Percentiles rank a stretch among this genome's conserved stretches.
phyloP scores from a whole-genome alignment of 1,284 basidiomycete species.

The Fomitopsis palustris region DNA sequence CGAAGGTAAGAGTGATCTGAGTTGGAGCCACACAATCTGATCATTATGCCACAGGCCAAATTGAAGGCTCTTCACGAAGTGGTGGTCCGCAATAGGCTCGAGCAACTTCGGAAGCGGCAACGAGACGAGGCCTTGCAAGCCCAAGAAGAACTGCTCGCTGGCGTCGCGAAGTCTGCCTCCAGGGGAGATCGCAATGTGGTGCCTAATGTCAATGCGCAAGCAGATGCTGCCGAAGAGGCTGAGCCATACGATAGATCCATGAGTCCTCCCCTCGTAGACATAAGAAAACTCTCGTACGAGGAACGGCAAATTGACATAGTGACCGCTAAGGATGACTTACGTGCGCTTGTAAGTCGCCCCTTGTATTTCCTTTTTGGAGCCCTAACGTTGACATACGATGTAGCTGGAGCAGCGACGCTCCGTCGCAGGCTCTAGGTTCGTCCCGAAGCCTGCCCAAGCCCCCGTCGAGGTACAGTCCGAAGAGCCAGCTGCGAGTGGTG shows the following conservation, averaged over 20 bases:
- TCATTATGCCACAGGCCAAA: conserved; percentile 59
- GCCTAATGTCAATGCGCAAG: conserved; percentile 36
- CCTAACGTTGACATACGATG: background rate
- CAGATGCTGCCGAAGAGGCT: conserved; percentile 51
- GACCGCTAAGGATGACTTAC: conserved; percentile 62
- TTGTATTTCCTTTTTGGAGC: background rate
- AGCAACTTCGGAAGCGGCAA: conserved; percentile 93
- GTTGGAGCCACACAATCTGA: background rate
- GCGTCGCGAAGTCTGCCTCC: conserved; percentile 58
- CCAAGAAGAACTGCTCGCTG: conserved; percentile 87
- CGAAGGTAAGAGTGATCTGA: conserved; percentile 61
- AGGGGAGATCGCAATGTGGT: conserved; percentile 32
- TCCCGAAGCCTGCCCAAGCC: conserved; percentile 66
- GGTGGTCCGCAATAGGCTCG: conserved; percentile 92
- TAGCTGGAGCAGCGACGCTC: conserved; percentile 75
- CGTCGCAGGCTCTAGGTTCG: conserved; percentile 81
- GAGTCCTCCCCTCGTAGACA: conserved; percentile 75
- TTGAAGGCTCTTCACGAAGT: conserved; percentile 92
- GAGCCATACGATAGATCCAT: conserved; percentile 81
- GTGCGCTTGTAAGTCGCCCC: conserved; percentile 54
- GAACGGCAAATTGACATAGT: conserved; percentile 79
- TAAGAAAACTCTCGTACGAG: conserved; percentile 66
- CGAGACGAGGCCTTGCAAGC: conserved; percentile 92
- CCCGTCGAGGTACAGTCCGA: conserved; percentile 41
- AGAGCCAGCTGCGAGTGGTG: conserved; percentile 54